A percentile compares a stretch with the other conserved stretches of the same genome.
phyloP scores from a whole-genome alignment of 2,329 filamentous ascomycete genomes.

The Conoideocrella luteorostrata region DNA sequence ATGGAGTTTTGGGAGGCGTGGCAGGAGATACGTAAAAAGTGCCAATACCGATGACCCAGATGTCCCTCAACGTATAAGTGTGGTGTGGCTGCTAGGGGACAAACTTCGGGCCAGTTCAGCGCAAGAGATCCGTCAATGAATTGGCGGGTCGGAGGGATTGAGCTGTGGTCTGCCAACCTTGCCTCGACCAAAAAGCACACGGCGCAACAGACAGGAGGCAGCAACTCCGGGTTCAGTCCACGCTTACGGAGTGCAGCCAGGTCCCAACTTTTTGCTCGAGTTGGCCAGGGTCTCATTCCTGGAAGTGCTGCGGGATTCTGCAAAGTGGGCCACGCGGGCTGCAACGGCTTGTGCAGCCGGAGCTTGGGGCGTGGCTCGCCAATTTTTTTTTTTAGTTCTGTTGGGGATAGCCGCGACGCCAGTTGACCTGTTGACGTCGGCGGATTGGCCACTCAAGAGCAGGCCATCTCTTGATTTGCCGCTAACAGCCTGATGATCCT shows the following conservation, averaged over 20 bases:
- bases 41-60: constrained; percentile 2
- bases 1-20: neutral
- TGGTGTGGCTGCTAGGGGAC: too few species aligned
- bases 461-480: neutral
- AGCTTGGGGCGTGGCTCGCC: constrained; percentile 12
- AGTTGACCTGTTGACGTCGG: constrained; percentile 6
- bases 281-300: neutral
- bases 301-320: neutral
- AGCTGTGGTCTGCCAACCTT: too few species aligned
- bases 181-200: too few species aligned
- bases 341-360: neutral
- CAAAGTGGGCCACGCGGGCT: neutral
- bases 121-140: too few species aligned
- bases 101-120: neutral
- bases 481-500: neutral
- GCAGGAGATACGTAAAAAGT: constrained; percentile 4
- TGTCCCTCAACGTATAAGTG: too few species aligned
- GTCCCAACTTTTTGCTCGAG: too few species aligned
- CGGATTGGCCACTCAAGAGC: neutral
- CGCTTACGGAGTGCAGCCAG: too few species aligned
- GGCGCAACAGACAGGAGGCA: too few species aligned
- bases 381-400: constrained; percentile 30
- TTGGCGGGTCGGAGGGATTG: too few species aligned
- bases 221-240: too few species aligned
- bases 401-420: constrained; percentile 30